phyloP scores from a whole-genome alignment of 1,284 basidiomycete species.

The Schizophyllum amplum region DNA sequence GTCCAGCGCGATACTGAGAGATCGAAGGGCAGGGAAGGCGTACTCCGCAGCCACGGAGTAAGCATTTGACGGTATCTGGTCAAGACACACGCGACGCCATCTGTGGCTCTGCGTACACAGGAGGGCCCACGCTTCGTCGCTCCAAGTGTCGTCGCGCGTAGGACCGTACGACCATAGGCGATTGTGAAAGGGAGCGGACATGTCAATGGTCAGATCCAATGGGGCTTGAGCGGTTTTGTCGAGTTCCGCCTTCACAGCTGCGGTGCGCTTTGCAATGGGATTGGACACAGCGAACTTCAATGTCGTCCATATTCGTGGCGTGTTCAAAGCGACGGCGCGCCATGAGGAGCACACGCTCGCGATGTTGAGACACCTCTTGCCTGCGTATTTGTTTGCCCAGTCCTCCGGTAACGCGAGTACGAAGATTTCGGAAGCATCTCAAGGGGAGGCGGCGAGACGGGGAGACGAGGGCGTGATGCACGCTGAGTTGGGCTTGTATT shows the following conservation, averaged over 20 bases:
- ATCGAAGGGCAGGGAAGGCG: neutral
- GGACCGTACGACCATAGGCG: neutral
- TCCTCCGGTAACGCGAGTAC: neutral
- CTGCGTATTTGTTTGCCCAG: neutral
- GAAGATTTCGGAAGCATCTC: neutral
- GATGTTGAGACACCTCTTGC: neutral
- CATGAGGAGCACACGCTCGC: neutral
- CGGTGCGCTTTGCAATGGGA: neutral
- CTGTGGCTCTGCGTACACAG: neutral
- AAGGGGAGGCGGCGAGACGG: too few relatives aligned
- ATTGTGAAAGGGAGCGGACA: neutral
- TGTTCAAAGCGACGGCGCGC: neutral
- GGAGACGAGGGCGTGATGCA: too few relatives aligned
- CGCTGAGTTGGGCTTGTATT: too few relatives aligned
- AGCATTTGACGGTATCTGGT: neutral
- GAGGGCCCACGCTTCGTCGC: neutral
- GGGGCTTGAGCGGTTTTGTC: neutral
- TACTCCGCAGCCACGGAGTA: neutral
- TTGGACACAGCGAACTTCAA: neutral
- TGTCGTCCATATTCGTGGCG: neutral
- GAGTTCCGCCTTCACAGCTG: neutral
- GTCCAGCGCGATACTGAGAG: neutral
- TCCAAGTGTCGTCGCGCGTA: neutral
- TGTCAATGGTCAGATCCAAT: neutral
- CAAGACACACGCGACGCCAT: neutral